Evolutionary conservation across 495 filamentous ascomycete species (phyloP).

Genomic region (Aspergillus bertholletiae): DNA sequence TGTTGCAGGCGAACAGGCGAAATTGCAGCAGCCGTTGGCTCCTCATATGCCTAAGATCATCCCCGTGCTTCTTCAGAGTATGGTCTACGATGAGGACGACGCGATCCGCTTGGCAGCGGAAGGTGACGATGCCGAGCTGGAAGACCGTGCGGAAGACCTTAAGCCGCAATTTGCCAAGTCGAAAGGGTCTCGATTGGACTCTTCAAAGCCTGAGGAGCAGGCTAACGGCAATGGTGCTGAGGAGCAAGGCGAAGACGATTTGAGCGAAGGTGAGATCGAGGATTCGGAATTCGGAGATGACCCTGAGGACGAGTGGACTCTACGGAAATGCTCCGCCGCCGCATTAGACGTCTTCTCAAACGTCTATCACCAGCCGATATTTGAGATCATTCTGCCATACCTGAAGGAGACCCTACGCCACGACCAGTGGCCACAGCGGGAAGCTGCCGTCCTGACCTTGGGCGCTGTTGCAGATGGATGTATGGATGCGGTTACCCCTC

Average conservation of each 20-base stretch:
- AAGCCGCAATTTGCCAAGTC: slow-evolving; percentile 90
- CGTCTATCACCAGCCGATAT: slow-evolving; percentile 83
- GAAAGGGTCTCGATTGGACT: slow-evolving; percentile 48
- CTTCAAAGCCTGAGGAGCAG: slow-evolving; percentile 42
- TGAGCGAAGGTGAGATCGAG: slow-evolving; percentile 88
- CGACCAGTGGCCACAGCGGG: slow-evolving; percentile 84
- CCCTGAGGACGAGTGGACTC: slow-evolving; percentile 91
- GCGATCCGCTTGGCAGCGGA: slow-evolving; percentile 77
- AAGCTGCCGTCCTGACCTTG: slow-evolving; percentile 91
- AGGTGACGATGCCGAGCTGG: slow-evolving; percentile 85
- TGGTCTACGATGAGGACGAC: slow-evolving; percentile 96
- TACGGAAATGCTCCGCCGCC: slow-evolving; percentile 96
- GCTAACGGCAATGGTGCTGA: slow-evolving; percentile 52
- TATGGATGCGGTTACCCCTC: slow-evolving; percentile 82
- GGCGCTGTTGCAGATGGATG: slow-evolving; percentile 96
- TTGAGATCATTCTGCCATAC: slow-evolving; percentile 88
- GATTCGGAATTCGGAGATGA: slow-evolving; percentile 70
- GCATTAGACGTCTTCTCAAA: slow-evolving; percentile 91
- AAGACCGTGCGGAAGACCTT: slow-evolving; percentile 87
- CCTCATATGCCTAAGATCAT: slow-evolving; percentile 83
- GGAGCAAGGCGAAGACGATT: slow-evolving; percentile 54
- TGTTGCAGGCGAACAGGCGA: slow-evolving; percentile 81
- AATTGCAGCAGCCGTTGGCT: slow-evolving; percentile 65
- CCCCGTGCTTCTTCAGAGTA: slow-evolving; percentile 85
- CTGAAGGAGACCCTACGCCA: slow-evolving; percentile 86